Evolutionary conservation across 73 alveolate genomes (phyloP).

Genomic region (Paramecium sexaurelia): DNA sequence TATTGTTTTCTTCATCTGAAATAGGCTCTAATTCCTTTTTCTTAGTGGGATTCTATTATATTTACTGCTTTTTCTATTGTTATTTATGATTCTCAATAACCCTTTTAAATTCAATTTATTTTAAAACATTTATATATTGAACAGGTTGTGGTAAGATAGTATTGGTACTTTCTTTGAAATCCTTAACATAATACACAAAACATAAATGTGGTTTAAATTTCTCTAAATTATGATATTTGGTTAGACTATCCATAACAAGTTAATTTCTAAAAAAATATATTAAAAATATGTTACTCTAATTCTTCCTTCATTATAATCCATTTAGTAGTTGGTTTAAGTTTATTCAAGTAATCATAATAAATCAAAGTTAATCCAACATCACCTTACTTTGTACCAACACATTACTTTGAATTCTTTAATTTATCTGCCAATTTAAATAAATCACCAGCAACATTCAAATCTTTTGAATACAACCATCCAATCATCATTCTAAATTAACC

Average conservation of each 20-base stretch:
- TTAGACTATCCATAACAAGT: not conserved
- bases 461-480: slow-evolving; percentile 39
- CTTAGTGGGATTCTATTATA: not conserved
- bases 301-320: slow-evolving; percentile 27
- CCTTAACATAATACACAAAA: not conserved
- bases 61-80: not conserved
- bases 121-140: not conserved
- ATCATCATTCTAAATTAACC: not conserved
- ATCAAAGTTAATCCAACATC: not conserved
- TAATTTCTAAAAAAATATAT: not conserved
- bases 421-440: slow-evolving; percentile 36
- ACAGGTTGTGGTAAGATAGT: not conserved
- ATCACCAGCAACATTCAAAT: not conserved
- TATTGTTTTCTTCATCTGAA: slow-evolving; percentile 41
- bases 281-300: not conserved
- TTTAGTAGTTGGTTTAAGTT: slow-evolving; percentile 40
- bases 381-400: not conserved
- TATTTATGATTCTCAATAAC: slow-evolving; percentile 19
- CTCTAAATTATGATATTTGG: not conserved
- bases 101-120: not conserved
- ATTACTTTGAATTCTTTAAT: not conserved
- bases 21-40: slow-evolving; percentile 20
- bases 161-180: not conserved
- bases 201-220: slow-evolving; percentile 46
- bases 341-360: slow-evolving; percentile 11